Evolutionary conservation across 1,284 basidiomycete genomes (phyloP).

Genomic region (Cryptococcus sp.): DNA sequence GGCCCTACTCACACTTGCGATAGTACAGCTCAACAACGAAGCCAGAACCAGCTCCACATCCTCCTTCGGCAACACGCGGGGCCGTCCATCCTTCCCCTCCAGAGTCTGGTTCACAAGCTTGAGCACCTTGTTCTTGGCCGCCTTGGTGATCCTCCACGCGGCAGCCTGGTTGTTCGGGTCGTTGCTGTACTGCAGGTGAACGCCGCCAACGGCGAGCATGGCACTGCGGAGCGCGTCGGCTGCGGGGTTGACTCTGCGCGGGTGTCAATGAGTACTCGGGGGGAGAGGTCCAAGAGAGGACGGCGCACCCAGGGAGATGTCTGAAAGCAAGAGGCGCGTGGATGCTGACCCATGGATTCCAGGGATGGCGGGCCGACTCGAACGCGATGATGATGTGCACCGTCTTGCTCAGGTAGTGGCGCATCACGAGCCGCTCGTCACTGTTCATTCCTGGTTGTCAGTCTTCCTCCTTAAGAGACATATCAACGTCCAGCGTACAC

Average conservation of each 20-base stretch:
- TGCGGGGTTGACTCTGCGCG: slow-evolving; percentile 17
- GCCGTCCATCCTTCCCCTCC: slow-evolving; percentile 24
- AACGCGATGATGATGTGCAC: slow-evolving; percentile 45
- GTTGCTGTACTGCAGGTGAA: slow-evolving; percentile 39
- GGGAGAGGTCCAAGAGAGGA: no score
- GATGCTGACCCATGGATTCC: slow-evolving; percentile 45
- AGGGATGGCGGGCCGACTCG: slow-evolving; percentile 32
- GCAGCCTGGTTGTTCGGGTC: slow-evolving; percentile 34
- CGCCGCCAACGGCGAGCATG: slow-evolving; percentile 42
- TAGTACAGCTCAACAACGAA: slow-evolving; percentile 42
- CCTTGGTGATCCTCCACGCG: slow-evolving; percentile 33
- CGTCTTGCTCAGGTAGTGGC: slow-evolving; percentile 43
- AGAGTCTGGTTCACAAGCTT: slow-evolving; percentile 29
- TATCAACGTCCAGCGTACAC: slow-evolving; percentile 33
- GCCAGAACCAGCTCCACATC: slow-evolving; percentile 43
- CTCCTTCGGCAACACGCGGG: slow-evolving; percentile 27
- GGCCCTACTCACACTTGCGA: slow-evolving; percentile 37
- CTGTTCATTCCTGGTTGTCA: slow-evolving; percentile 14
- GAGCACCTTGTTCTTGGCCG: slow-evolving; percentile 31
- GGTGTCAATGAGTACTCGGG: neutral
- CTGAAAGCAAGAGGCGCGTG: slow-evolving; percentile 44
- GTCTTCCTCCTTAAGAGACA: slow-evolving; percentile 4
- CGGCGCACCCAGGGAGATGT: slow-evolving; percentile 35
- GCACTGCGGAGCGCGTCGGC: slow-evolving; percentile 42
- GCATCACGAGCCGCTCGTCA: slow-evolving; percentile 43